Evolutionary conservation across 495 filamentous ascomycete species (phyloP).

Genomic region (Neurospora sp.): DNA sequence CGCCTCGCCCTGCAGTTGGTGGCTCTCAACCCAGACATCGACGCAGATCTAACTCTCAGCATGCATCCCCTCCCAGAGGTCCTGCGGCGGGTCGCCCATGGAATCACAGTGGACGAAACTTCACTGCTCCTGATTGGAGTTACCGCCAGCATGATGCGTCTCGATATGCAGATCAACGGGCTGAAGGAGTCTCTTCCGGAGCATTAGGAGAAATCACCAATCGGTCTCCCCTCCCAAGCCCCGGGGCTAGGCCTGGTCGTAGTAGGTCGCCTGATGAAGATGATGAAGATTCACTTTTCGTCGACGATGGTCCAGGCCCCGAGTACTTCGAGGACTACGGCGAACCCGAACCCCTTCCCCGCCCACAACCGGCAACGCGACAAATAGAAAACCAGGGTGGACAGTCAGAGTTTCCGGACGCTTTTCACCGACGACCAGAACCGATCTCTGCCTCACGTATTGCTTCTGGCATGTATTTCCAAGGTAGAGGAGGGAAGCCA

Average conservation of each 20-base stretch:
- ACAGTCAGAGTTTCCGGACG: neutral
- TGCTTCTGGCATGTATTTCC: neutral
- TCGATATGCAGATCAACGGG: neutral
- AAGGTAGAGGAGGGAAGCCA: neutral
- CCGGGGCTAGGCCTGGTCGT: neutral
- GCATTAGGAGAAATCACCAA: neutral
- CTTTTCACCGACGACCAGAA: neutral
- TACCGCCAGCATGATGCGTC: neutral
- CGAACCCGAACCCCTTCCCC: neutral
- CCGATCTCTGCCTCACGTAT: neutral
- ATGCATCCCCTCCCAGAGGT: neutral
- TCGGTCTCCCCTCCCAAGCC: neutral
- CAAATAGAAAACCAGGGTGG: neutral
- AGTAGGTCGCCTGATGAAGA: neutral
- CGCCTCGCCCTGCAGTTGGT: neutral
- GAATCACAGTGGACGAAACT: neutral
- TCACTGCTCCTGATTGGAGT: neutral
- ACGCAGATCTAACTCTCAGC: neutral
- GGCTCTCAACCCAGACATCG: neutral
- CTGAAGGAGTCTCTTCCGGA: neutral
- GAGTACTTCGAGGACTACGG: neutral
- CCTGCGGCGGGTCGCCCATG: neutral
- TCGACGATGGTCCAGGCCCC: neutral
- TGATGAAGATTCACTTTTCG: neutral
- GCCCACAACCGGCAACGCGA: neutral